Evolutionary conservation across 2,329 filamentous ascomycete species (phyloP).

Genomic region (Fusarium anthophilum): DNA sequence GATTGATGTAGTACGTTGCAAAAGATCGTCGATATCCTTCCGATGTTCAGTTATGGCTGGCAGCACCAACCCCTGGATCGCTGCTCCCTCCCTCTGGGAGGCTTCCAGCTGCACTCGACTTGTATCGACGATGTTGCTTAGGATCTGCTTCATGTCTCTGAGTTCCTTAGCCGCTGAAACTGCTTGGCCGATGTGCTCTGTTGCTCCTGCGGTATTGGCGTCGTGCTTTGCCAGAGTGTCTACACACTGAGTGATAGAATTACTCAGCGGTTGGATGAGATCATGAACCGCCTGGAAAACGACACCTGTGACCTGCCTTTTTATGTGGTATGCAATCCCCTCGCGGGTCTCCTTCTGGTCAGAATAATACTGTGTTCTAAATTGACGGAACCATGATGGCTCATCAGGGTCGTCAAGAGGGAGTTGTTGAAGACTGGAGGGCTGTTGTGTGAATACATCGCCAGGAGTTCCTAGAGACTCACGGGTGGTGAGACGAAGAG

Average conservation of each 20-base stretch:
- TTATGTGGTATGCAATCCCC: background rate
- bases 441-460: background rate
- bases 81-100: background rate
- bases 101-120: background rate
- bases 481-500: background rate
- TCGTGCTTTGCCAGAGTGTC: background rate
- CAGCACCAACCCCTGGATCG: background rate
- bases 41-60: background rate
- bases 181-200: background rate
- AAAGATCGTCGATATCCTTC: background rate
- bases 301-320: background rate
- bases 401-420: background rate
- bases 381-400: background rate
- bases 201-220: background rate
- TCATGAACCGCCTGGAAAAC: background rate
- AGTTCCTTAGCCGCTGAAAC: background rate
- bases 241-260: background rate
- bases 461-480: too few species aligned
- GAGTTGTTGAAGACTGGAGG: background rate
- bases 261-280: background rate
- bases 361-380: background rate
- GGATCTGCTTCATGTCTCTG: background rate
- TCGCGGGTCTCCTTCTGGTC: background rate
- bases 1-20: background rate
- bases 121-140: background rate